These are phyloP conservation scores for Eucalyptus sp. DNA, from an alignment of 345 rosid species.

Conservation along the genomic window DNA sequence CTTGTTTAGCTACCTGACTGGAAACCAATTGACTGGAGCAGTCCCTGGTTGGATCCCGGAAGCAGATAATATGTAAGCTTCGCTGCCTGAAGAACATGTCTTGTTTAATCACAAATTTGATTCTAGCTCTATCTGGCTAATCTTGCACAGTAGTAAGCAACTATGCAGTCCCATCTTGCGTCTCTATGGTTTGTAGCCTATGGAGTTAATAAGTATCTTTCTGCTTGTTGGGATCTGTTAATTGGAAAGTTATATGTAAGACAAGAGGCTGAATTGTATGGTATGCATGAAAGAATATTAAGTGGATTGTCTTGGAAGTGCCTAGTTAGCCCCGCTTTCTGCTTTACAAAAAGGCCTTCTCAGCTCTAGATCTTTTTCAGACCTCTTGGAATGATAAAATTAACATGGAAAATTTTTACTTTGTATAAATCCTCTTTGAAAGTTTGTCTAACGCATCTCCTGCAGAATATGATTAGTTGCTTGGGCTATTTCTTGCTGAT, in stretches of 20 bases:
- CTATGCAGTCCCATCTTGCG: background rate
- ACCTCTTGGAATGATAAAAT: background rate
- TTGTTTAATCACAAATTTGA: background rate
- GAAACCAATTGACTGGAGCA: slow-evolving; percentile 17
- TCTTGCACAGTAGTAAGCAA: background rate
- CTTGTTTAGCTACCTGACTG: slow-evolving; percentile 15
- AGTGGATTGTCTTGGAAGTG: background rate
- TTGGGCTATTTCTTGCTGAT: background rate
- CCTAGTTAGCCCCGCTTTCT: background rate
- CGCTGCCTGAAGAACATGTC: background rate
- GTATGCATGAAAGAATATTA: background rate
- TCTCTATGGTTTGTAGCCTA: background rate
- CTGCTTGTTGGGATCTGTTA: background rate
- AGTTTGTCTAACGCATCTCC: background rate
- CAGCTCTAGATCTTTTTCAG: background rate
- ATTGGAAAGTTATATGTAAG: background rate
- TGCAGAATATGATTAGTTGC: background rate
- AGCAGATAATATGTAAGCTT: background rate
- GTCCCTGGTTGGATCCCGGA: slow-evolving; percentile 11
- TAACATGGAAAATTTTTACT: background rate
- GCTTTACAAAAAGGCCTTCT: background rate
- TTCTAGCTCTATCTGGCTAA: background rate
- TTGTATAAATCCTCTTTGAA: background rate
- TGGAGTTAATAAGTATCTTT: background rate
- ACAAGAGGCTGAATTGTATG: background rate